Evolutionary conservation across 495 filamentous ascomycete genomes (phyloP).

Genomic region (Aspergillus carlsbadensis): DNA sequence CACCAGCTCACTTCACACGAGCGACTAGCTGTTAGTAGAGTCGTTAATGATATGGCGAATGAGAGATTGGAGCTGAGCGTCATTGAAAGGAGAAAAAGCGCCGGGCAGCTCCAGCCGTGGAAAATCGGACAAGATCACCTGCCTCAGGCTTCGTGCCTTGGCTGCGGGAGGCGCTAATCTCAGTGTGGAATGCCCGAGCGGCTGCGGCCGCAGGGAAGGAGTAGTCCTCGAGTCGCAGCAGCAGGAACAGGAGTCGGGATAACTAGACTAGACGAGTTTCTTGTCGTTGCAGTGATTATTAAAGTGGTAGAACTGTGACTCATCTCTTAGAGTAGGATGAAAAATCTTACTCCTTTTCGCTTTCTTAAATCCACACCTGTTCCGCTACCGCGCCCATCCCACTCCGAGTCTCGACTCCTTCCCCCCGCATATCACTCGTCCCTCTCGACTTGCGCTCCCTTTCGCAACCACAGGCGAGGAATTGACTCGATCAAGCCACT

Average conservation of each 20-base stretch:
- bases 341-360: not conserved
- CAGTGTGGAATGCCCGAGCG: not conserved
- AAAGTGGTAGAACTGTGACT: not conserved
- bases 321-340: not conserved
- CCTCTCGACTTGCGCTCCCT: not conserved
- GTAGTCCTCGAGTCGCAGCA: too few relatives aligned
- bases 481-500: not conserved
- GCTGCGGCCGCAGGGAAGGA: not conserved
- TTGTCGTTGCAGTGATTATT: not conserved
- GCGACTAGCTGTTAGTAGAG: not conserved
- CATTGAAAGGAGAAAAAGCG: not conserved
- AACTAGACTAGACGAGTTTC: not conserved
- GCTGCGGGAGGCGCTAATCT: slow-evolving; percentile 10
- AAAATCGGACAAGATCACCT: slow-evolving; percentile 3
- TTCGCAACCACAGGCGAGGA: not conserved
- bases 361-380: not conserved
- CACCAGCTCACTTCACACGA: not conserved
- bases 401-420: not conserved
- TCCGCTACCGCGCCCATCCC: not conserved
- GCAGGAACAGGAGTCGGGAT: not conserved
- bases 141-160: not conserved
- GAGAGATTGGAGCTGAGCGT: not conserved
- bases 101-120: not conserved
- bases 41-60: not conserved
- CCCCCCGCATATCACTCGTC: slow-evolving; percentile 1